Evolutionary conservation across 768 basidiomycete genomes (phyloP).

Genomic region (Porphyrellus cyaneotinctus): DNA sequence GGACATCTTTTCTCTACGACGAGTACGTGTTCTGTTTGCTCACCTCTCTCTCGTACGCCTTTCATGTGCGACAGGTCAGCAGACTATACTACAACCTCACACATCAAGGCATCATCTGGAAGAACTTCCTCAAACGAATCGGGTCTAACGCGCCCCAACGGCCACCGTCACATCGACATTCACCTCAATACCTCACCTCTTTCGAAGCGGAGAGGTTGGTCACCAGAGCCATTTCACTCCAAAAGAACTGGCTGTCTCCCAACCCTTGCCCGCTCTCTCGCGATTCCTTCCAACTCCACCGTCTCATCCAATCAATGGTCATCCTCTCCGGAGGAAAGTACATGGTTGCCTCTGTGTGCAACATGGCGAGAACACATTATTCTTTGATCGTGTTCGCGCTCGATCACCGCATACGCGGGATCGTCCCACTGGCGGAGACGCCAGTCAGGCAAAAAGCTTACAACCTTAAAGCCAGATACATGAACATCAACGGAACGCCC

Average conservation of each 20-base stretch:
- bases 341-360: slow-evolving; percentile 56
- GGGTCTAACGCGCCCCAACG: slow-evolving; percentile 56
- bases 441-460: slow-evolving; percentile 50
- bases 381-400: slow-evolving; percentile 52
- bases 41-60: background rate
- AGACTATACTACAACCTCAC: slow-evolving; percentile 59
- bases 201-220: slow-evolving; percentile 54
- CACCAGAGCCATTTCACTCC: slow-evolving; percentile 53
- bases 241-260: slow-evolving; percentile 52
- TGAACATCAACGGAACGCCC: slow-evolving; percentile 38
- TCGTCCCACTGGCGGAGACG: slow-evolving; percentile 46
- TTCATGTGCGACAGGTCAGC: slow-evolving; percentile 42
- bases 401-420: slow-evolving; percentile 45
- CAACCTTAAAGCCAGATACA: slow-evolving; percentile 57
- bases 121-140: slow-evolving; percentile 52
- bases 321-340: slow-evolving; percentile 67
- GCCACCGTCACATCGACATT: slow-evolving; percentile 53
- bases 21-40: slow-evolving; percentile 23
- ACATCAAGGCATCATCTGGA: slow-evolving; percentile 68
- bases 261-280: slow-evolving; percentile 32
- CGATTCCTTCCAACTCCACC: slow-evolving; percentile 25
- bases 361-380: slow-evolving; percentile 41
- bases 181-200: slow-evolving; percentile 29
- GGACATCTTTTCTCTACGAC: slow-evolving; percentile 36
- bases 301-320: slow-evolving; percentile 49